Base-by-base conservation (phyloP, 31 red algal species). In the Porphyra umbilicalis region DNA sequence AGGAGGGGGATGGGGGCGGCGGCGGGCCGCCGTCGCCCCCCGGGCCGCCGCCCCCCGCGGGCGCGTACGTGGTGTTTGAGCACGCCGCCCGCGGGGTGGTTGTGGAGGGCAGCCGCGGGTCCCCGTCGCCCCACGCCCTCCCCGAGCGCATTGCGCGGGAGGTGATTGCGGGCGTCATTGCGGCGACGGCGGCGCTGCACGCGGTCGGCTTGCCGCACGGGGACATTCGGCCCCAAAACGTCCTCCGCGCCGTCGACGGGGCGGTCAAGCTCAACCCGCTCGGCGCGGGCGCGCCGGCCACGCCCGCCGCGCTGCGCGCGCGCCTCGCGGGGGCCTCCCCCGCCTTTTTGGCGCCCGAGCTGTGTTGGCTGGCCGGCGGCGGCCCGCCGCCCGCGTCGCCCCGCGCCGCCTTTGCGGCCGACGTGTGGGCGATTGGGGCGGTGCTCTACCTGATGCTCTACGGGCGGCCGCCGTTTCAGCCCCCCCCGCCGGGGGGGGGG, bases 341-440 rank as follows among this genome's bases (percentile, higher is more conserved):
- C 33, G 89, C 89, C 10, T 91, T 86, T 77, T 77, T 87, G 32
- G 83, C 89, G 32, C 89, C 89, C 15, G 89, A 91, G 83, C 79
- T 83, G 77, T 91, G 89, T 46, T 87, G 89, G 89, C 77, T 87
- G 36, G 80, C 80, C 37, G 85, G 84, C 20, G 57, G 57, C 3
- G 25, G 25, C 13, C 57, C 57, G 8, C 57, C 57, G 14, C 91
- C 91, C 31, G 34, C 67, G 2, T 68, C 81, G 4, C 91, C 82
- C n/a, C 67, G 82, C 32, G 83, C 83, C 35, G 80, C 85, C 33
- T 93, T 84, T 78, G 77, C 91, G 20, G 84, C 86, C 75, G 95
- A 97, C 83, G 84, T 92, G 39, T 97, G 95, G 95, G 82, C 95
- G 34, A 76, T 97, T 11, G 95, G 95, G 31, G 95, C 85, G 13